phyloP scores from a whole-genome alignment of 768 basidiomycete genomes.

The Calocera cornea region DNA sequence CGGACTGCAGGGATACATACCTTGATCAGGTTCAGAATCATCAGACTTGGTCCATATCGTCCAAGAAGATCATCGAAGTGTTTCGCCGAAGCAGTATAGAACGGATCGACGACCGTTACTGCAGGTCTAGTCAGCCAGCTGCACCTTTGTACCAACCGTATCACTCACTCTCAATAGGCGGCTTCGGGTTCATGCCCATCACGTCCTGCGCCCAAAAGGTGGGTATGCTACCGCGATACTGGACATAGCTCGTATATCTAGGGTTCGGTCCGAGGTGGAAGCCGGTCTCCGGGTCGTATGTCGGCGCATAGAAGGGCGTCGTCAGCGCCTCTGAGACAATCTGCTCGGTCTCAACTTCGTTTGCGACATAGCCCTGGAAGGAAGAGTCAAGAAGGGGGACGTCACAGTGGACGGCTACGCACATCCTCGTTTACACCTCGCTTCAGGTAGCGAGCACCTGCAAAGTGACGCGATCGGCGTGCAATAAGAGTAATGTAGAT shows the following conservation, averaged over 20 bases:
- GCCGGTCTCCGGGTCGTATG: conserved; percentile 17
- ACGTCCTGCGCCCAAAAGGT: conserved; percentile 95
- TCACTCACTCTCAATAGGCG: conserved; percentile 83
- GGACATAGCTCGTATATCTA: conserved; percentile 83
- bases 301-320: conserved; percentile 74
- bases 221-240: conserved; percentile 92
- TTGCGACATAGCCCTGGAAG: conserved; percentile 87
- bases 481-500: conserved; percentile 93
- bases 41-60: conserved; percentile 80
- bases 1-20: conserved; percentile 33
- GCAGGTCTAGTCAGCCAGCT: conserved; percentile 8
- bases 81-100: conserved; percentile 79
- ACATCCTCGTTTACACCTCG: conserved; percentile 92
- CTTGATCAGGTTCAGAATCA: conserved; percentile 91
- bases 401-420: conserved; percentile 1
- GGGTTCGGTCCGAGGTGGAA: conserved; percentile 41
- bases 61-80: conserved; percentile 87
- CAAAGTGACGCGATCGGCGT: conserved; percentile 84
- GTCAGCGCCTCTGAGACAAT: conserved; percentile 84
- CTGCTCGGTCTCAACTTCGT: conserved; percentile 98
- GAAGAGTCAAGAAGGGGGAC: background rate
- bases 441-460: conserved; percentile 87
- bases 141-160: conserved; percentile 2
- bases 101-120: conserved; percentile 92
- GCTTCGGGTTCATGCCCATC: conserved; percentile 76